phyloP scores from a whole-genome alignment of 2,329 filamentous ascomycete genomes.

The Chaetomium olivaceum region DNA sequence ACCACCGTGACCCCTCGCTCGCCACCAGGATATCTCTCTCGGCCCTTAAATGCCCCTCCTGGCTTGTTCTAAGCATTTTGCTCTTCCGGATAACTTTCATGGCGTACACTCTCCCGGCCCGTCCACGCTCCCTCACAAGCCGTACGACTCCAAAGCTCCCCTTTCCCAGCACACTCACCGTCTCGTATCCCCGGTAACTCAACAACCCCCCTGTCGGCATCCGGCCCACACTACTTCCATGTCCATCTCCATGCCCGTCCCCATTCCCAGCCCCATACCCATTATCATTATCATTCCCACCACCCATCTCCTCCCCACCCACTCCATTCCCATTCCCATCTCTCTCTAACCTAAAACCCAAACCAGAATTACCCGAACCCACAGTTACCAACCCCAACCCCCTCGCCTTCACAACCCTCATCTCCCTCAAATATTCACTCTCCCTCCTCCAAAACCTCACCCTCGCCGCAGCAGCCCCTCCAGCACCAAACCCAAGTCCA shows the following conservation, averaged over 20 bases:
- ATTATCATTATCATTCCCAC: neutral
- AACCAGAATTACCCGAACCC: neutral
- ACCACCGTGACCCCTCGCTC: slow-evolving; percentile 83
- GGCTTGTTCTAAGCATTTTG: slow-evolving; percentile 84
- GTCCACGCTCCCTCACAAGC: slow-evolving; percentile 69
- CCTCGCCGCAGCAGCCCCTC: slow-evolving; percentile 55
- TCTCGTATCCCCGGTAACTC: slow-evolving; percentile 62
- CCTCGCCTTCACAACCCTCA: slow-evolving; percentile 67
- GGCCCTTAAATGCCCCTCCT: slow-evolving; percentile 88
- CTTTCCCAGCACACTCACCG: slow-evolving; percentile 80
- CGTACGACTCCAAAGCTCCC: slow-evolving; percentile 93
- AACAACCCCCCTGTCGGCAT: slow-evolving; percentile 34
- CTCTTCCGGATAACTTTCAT: slow-evolving; percentile 98
- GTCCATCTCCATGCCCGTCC: no score
- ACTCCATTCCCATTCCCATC: neutral
- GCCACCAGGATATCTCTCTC: slow-evolving; percentile 90
- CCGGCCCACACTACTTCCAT: neutral
- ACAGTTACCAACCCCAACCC: slow-evolving; percentile 42
- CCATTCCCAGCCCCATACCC: neutral
- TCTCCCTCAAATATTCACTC: slow-evolving; percentile 72
- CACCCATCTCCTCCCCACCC: neutral
- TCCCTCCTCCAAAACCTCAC: slow-evolving; percentile 66
- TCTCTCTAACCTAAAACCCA: slow-evolving; percentile 33
- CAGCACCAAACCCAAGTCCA: slow-evolving; percentile 9
- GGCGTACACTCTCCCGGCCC: slow-evolving; percentile 71